Evolutionary conservation across 164 flowering plant species (phyloP).

Genomic region (Magnolia officinalis): DNA sequence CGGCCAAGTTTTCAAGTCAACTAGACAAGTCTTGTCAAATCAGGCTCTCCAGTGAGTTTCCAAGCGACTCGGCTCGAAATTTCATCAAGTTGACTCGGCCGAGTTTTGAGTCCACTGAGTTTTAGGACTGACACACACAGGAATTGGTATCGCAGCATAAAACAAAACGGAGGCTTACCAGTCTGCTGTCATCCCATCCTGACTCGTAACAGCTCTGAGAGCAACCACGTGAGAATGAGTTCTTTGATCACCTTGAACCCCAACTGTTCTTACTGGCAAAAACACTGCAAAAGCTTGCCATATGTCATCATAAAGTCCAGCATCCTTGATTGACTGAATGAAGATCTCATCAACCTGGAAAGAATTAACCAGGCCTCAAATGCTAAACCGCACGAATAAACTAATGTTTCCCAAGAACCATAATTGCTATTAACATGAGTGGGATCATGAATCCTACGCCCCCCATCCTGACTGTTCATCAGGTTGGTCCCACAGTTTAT

Average conservation of each 20-base stretch:
- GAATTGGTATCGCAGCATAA: not conserved
- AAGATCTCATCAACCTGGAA: conserved; percentile 94
- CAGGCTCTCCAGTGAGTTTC: too few relatives aligned
- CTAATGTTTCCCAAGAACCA: too few relatives aligned
- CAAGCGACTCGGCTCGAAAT: too few relatives aligned
- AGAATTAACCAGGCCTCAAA: not conserved
- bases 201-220: conserved; percentile 94
- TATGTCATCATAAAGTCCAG: conserved; percentile 85
- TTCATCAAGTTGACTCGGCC: too few relatives aligned
- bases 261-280: conserved; percentile 74
- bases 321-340: conserved; percentile 87
- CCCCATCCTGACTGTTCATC: not conserved
- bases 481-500: not conserved
- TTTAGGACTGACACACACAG: not conserved
- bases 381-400: not conserved
- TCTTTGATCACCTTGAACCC: conserved; percentile 98
- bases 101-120: too few relatives aligned
- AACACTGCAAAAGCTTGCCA: conserved; percentile 99
- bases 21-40: too few relatives aligned
- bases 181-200: conserved; percentile 99
- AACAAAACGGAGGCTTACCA: conserved; percentile 46
- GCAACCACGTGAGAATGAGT: conserved; percentile 91
- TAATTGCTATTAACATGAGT: too few relatives aligned
- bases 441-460: not conserved
- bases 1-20: too few relatives aligned